A percentile compares a stretch with the other conserved stretches of the same genome.
phyloP scores from a whole-genome alignment of 805 yeast genomes.

The Saturnispora ahearnii region DNA sequence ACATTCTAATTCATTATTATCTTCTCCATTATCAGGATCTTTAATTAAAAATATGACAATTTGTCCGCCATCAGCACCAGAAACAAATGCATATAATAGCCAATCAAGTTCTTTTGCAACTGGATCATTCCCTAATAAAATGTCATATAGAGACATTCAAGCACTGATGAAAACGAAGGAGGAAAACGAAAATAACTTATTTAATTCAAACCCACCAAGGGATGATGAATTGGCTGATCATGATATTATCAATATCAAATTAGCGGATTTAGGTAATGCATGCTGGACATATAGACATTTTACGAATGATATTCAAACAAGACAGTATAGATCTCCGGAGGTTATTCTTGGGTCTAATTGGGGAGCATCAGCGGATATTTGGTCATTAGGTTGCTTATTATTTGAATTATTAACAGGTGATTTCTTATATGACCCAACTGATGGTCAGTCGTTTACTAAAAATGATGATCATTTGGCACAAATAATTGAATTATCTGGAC shows the following conservation, averaged over 20 bases:
- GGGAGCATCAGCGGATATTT: constrained; percentile 93
- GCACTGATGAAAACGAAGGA: constrained; percentile 35
- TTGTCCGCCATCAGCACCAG: constrained; percentile 12
- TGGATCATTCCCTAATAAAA: constrained; percentile 12
- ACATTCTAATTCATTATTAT: constrained; percentile 23
- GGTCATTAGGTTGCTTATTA: constrained; percentile 91
- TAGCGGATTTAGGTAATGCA: constrained; percentile 92
- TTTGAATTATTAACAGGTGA: constrained; percentile 94
- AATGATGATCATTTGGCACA: constrained; percentile 97
- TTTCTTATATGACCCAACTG: constrained; percentile 83
- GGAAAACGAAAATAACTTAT: constrained; percentile 24
- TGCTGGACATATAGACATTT: constrained; percentile 75
- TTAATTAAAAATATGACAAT: constrained; percentile 6
- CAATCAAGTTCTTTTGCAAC: constrained; percentile 5
- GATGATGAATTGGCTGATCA: constrained; percentile 30
- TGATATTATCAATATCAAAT: constrained; percentile 66
- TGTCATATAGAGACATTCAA: constrained; percentile 24
- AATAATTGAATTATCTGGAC: constrained; percentile 55
- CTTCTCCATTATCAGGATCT: constrained; percentile 19
- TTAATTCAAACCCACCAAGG: constrained; percentile 27
- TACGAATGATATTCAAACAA: constrained; percentile 82
- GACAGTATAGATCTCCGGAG: constrained; percentile 92
- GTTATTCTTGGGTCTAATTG: constrained; percentile 70
- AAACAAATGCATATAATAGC: constrained; percentile 3
- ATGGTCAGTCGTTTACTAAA: constrained; percentile 66